phyloP scores from a whole-genome alignment of 768 basidiomycete genomes.

The Calvatia gigantea region DNA sequence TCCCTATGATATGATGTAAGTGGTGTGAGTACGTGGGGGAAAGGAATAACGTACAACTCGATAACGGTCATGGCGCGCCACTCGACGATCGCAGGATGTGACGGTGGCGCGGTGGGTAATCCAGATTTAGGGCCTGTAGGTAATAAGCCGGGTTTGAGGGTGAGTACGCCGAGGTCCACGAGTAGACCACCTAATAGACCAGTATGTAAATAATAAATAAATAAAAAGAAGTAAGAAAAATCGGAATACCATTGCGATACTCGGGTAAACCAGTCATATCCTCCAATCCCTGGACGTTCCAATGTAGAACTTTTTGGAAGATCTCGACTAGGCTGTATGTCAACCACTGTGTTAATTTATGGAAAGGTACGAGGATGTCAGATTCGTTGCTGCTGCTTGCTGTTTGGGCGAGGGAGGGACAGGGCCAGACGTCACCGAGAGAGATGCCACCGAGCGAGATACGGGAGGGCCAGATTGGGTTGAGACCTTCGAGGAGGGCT shows the following conservation, averaged over 20 bases:
- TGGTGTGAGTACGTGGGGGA: neutral
- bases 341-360: constrained; percentile 94
- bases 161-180: constrained; percentile 78
- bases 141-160: constrained; percentile 56
- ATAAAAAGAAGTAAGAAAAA: neutral
- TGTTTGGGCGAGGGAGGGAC: constrained; percentile 42
- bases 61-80: constrained; percentile 97
- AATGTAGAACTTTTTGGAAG: constrained; percentile 70
- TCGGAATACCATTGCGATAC: constrained; percentile 77
- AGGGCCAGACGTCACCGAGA: constrained; percentile 95
- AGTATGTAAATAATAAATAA: neutral
- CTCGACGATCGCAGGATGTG: constrained; percentile 91
- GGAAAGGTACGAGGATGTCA: constrained; percentile 85
- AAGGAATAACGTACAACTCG: constrained; percentile 58
- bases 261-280: constrained; percentile 93
- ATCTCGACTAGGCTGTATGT: constrained; percentile 88
- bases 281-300: constrained; percentile 79
- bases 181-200: constrained; percentile 72
- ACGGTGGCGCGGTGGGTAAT: constrained; percentile 64
- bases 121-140: constrained; percentile 44
- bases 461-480: constrained; percentile 88
- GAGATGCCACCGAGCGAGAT: constrained; percentile 61
- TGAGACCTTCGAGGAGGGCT: constrained; percentile 75
- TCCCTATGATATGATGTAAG: constrained; percentile 48
- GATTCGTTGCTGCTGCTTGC: constrained; percentile 37